These are phyloP conservation scores for Plasmodium knowlesi DNA, from an alignment of 169 alveolate species.

Conservation along the genomic window DNA sequence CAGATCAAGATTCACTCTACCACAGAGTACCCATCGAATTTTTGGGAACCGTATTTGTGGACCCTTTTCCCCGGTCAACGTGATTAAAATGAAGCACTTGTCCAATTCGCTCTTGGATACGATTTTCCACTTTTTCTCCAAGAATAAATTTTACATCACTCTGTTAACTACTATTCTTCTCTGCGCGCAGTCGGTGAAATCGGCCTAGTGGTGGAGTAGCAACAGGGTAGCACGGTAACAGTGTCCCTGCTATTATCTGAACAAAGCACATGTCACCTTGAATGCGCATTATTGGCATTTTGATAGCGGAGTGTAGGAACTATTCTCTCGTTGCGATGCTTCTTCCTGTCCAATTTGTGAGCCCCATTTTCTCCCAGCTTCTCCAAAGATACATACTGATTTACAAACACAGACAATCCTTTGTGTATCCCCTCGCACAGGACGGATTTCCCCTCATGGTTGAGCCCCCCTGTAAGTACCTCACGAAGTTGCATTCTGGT, in stretches of 20 bases:
- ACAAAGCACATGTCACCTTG: background rate
- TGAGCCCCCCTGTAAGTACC: background rate
- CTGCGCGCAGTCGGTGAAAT: conserved; percentile 50
- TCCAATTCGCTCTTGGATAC: conserved; percentile 32
- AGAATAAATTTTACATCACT: conserved; percentile 57
- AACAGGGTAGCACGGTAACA: too few species aligned
- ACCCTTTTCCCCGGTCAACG: conserved; percentile 66
- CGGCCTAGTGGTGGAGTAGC: background rate
- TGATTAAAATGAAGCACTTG: conserved; percentile 36
- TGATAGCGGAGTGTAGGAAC: background rate
- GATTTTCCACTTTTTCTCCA: conserved; percentile 52
- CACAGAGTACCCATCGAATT: conserved; percentile 60
- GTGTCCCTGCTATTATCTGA: too few species aligned
- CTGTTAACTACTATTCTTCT: conserved; percentile 39
- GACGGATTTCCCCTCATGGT: background rate
- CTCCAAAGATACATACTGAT: conserved; percentile 29
- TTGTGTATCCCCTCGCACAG: conserved; percentile 1
- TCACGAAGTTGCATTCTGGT: conserved; percentile 12
- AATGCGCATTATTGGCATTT: background rate
- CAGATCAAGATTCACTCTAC: conserved; percentile 47
- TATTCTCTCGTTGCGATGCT: background rate
- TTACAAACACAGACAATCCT: background rate
- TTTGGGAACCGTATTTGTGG: conserved; percentile 54
- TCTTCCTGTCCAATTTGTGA: background rate
- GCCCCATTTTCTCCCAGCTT: background rate